Evolutionary conservation across 2,329 filamentous ascomycete species (phyloP).

Genomic region (Microthyrium microscopicum): DNA sequence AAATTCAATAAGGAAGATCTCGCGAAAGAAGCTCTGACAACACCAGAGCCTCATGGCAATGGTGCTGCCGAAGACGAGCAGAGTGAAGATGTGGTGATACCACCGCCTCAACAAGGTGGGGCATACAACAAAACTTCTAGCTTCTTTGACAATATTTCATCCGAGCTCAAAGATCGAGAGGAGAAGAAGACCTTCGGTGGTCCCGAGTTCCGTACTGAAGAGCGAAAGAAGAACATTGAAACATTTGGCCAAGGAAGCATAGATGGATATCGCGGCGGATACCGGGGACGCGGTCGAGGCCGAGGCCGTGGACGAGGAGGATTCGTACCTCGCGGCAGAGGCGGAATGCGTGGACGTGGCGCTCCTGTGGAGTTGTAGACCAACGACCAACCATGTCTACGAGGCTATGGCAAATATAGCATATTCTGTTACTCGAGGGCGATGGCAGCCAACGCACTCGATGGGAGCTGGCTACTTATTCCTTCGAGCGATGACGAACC

Average conservation of each 20-base stretch:
- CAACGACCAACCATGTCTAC: too few species aligned
- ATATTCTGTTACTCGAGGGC: too few species aligned
- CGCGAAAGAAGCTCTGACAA: constrained; percentile 73
- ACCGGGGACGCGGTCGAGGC: constrained; percentile 62
- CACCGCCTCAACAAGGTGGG: constrained; percentile 19
- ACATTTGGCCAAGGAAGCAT: constrained; percentile 96
- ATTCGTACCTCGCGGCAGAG: constrained; percentile 14
- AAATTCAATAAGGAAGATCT: constrained; percentile 82
- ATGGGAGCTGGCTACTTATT: too few species aligned
- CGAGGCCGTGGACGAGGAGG: constrained; percentile 33
- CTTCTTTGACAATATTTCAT: constrained; percentile 98
- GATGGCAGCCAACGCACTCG: too few species aligned
- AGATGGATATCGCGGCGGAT: constrained; percentile 63
- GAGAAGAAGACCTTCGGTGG: constrained; percentile 51
- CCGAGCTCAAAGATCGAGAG: constrained; percentile 75
- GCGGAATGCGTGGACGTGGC: constrained; percentile 20
- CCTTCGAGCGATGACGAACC: too few species aligned
- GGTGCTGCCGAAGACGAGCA: constrained; percentile 16
- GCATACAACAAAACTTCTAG: constrained; percentile 75
- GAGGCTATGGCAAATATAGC: too few species aligned
- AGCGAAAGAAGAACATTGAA: constrained; percentile 91
- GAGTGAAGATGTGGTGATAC: constrained; percentile 28
- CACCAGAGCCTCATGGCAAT: constrained; percentile 47
- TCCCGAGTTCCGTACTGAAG: constrained; percentile 78
- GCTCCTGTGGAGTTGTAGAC: too few species aligned